Evolutionary conservation across 2,329 filamentous ascomycete genomes (phyloP).

Genomic region (Colletotrichum incanum): DNA sequence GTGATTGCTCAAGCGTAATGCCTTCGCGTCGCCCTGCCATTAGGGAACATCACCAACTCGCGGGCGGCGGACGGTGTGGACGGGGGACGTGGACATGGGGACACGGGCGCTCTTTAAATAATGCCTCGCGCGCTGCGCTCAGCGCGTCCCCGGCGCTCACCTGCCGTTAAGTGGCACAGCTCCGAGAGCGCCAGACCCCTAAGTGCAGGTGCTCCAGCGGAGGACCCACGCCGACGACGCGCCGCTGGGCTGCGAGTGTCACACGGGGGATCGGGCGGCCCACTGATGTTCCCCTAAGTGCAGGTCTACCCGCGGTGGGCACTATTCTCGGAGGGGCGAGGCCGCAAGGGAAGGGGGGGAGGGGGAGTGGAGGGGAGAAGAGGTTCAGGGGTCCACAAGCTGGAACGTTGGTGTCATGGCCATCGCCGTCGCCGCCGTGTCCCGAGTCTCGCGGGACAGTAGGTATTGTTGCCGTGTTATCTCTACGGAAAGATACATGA

Average conservation of each 20-base stretch:
- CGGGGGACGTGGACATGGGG: constrained; percentile 1
- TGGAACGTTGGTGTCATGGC: constrained; percentile 28
- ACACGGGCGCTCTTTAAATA: constrained; percentile 38
- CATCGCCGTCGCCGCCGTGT: neutral
- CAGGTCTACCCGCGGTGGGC: constrained; percentile 40
- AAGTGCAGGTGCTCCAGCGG: constrained; percentile 44
- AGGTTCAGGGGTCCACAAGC: constrained; percentile 15
- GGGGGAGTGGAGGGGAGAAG: neutral
- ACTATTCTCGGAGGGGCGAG: too few relatives aligned
- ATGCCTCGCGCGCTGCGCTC: constrained; percentile 24
- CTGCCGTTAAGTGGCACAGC: constrained; percentile 42
- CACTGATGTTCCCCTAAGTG: constrained; percentile 43
- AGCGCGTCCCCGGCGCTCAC: constrained; percentile 4
- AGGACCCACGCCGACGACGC: constrained; percentile 2
- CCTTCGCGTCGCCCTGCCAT: constrained; percentile 42
- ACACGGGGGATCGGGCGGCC: neutral
- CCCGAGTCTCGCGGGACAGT: neutral
- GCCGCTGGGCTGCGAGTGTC: neutral
- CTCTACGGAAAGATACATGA: neutral
- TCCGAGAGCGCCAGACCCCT: constrained; percentile 43
- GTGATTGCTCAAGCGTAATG: constrained; percentile 19
- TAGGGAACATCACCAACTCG: constrained; percentile 36
- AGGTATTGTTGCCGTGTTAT: neutral
- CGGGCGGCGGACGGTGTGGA: constrained; percentile 26
- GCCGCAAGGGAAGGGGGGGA: neutral